Conservation (phyloP, 176 grass and related monocot species). For the Zoysia japonica region DNA sequence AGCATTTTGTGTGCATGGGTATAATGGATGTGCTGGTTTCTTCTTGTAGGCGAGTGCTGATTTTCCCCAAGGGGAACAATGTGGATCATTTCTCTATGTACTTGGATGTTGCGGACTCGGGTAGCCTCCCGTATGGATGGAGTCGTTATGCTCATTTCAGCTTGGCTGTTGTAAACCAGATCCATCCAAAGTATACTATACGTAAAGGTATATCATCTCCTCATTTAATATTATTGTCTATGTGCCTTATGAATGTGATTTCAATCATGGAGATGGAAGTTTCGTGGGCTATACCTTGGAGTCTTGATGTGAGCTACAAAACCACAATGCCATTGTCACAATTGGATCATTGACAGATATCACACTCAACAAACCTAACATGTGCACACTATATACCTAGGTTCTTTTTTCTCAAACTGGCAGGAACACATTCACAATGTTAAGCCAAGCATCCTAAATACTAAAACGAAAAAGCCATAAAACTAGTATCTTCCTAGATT, state of each 20-base stretch:
- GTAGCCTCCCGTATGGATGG: constrained; percentile 79
- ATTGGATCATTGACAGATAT: background rate
- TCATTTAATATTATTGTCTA: constrained; percentile 4
- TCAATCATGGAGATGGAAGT: constrained; percentile 22
- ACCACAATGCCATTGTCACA: background rate
- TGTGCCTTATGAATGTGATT: background rate
- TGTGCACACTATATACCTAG: too few species aligned
- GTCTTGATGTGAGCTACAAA: constrained; percentile 14
- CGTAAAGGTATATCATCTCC: constrained; percentile 73
- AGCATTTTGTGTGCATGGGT: background rate
- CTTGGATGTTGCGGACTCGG: constrained; percentile 90
- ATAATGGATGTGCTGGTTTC: constrained; percentile 10
- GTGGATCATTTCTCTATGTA: constrained; percentile 92
- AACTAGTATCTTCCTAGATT: constrained; percentile 9
- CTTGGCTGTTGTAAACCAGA: constrained; percentile 86
- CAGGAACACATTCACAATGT: background rate
- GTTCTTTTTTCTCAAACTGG: background rate
- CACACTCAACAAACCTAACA: background rate
- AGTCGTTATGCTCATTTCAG: constrained; percentile 88
- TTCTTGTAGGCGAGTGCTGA: constrained; percentile 73
- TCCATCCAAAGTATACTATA: constrained; percentile 67
- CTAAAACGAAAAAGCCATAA: background rate
- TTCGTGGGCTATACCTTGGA: constrained; percentile 20
- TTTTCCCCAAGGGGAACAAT: constrained; percentile 97
- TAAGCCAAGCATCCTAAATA: background rate